phyloP scores from a whole-genome alignment of 1,284 basidiomycete genomes.

The Ustilago cynodontis region DNA sequence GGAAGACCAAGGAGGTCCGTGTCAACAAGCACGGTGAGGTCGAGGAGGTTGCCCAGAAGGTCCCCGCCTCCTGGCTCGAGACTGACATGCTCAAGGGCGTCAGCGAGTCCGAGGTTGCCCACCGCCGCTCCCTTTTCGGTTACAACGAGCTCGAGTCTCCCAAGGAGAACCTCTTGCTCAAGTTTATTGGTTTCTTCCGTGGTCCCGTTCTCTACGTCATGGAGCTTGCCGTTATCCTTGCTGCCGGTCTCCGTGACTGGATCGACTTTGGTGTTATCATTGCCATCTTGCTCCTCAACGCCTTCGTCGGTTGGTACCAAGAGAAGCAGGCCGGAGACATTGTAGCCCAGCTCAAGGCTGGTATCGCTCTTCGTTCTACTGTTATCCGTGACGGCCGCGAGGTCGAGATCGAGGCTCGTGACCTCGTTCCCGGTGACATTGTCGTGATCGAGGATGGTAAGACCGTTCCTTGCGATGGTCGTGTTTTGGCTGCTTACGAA shows the following conservation, averaged over 20 bases:
- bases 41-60: slow-evolving; percentile 67
- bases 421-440: slow-evolving; percentile 75
- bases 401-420: slow-evolving; percentile 74
- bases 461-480: slow-evolving; percentile 74
- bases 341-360: slow-evolving; percentile 75
- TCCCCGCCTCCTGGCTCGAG: slow-evolving; percentile 71
- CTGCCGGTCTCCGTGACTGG: slow-evolving; percentile 71
- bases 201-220: slow-evolving; percentile 71
- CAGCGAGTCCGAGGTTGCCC: slow-evolving; percentile 70
- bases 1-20: slow-evolving; percentile 67
- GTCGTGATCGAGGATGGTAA: slow-evolving; percentile 72
- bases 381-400: slow-evolving; percentile 73
- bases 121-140: slow-evolving; percentile 68
- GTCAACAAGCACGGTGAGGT: slow-evolving; percentile 70
- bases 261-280: slow-evolving; percentile 75
- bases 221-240: slow-evolving; percentile 71
- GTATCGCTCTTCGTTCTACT: slow-evolving; percentile 73
- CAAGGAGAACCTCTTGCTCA: slow-evolving; percentile 73
- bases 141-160: slow-evolving; percentile 71
- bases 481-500: slow-evolving; percentile 73
- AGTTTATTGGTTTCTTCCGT: slow-evolving; percentile 72
- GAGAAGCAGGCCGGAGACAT: slow-evolving; percentile 75
- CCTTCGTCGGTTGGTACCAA: slow-evolving; percentile 75
- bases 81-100: slow-evolving; percentile 73
- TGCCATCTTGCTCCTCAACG: slow-evolving; percentile 71